phyloP scores from a whole-genome alignment of 495 filamentous ascomycete genomes.

The Aspergillus hancockii region DNA sequence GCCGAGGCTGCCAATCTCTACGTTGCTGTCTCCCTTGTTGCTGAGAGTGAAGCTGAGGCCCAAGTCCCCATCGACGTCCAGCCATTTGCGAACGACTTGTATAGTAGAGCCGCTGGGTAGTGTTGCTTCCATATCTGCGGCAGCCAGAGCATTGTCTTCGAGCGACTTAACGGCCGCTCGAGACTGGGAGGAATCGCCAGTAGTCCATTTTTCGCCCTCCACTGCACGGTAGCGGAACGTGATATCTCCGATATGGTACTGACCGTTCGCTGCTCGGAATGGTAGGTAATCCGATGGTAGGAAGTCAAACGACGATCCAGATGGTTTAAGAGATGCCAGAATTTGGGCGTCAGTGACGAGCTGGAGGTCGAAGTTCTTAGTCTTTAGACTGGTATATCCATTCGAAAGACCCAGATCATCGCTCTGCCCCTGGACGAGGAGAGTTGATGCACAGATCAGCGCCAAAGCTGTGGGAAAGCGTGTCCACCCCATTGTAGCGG shows the following conservation, averaged over 20 bases:
- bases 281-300: conserved; percentile 45
- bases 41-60: conserved; percentile 46
- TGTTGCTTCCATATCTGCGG: conserved; percentile 34
- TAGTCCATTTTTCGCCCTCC: conserved; percentile 8
- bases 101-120: conserved; percentile 26
- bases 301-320: conserved; percentile 45
- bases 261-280: conserved; percentile 40
- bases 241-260: conserved; percentile 55
- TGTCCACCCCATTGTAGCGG: not conserved
- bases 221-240: conserved; percentile 47
- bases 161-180: conserved; percentile 36
- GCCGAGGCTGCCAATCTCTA: conserved; percentile 54
- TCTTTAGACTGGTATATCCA: conserved; percentile 36
- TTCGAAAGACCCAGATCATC: not conserved
- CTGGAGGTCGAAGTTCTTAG: conserved; percentile 37
- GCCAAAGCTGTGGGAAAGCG: not conserved
- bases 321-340: conserved; percentile 44
- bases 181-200: conserved; percentile 4
- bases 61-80: conserved; percentile 43
- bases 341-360: conserved; percentile 34
- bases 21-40: conserved; percentile 33
- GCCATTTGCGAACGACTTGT: conserved; percentile 46
- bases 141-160: conserved; percentile 11
- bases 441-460: not conserved
- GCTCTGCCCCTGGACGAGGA: not conserved